A percentile compares a stretch with the other conserved stretches of the same genome.
phyloP scores from a whole-genome alignment of 805 yeast genomes.

The Lipomyces mesembrius region DNA sequence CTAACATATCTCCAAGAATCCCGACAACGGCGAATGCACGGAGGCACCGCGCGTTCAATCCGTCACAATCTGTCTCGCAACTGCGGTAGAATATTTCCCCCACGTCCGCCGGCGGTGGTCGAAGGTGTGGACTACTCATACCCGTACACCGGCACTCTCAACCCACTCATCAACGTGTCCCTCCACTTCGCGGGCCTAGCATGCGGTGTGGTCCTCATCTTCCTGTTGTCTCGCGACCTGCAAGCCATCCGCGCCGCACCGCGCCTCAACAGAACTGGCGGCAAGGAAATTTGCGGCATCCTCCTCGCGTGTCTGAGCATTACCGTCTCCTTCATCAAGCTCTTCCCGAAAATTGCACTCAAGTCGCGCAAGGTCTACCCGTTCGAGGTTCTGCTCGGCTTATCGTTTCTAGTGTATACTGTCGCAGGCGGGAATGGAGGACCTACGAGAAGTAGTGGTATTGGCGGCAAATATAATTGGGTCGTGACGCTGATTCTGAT shows the following conservation, averaged over 20 bases:
- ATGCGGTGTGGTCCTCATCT: slow-evolving; percentile 1
- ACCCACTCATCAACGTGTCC: background rate
- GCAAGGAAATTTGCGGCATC: slow-evolving; percentile 9
- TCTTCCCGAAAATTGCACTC: slow-evolving; percentile 7
- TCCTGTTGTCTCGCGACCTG: slow-evolving; percentile 12
- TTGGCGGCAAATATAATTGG: slow-evolving; percentile 11
- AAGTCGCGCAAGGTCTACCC: slow-evolving; percentile 3
- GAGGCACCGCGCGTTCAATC: background rate
- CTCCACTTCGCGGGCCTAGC: slow-evolving; percentile 7
- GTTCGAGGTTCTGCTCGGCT: slow-evolving; percentile 8
- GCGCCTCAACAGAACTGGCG: background rate
- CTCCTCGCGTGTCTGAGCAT: slow-evolving; percentile 6
- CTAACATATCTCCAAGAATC: slow-evolving; percentile 4
- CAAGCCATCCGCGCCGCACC: background rate
- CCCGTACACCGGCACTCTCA: background rate
- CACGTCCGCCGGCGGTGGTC: background rate
- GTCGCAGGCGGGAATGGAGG: slow-evolving; percentile 11
- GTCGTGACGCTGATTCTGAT: slow-evolving; percentile 7
- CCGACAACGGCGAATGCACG: slow-evolving; percentile 1
- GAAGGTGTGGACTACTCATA: slow-evolving; percentile 2
- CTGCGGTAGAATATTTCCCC: background rate
- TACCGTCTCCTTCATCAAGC: slow-evolving; percentile 6
- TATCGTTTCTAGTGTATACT: slow-evolving; percentile 12
- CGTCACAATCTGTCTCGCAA: background rate
- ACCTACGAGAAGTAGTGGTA: background rate